These are phyloP conservation scores for Myxozyma udenii DNA, from an alignment of 805 yeast genomes.

Conservation along the genomic window DNA sequence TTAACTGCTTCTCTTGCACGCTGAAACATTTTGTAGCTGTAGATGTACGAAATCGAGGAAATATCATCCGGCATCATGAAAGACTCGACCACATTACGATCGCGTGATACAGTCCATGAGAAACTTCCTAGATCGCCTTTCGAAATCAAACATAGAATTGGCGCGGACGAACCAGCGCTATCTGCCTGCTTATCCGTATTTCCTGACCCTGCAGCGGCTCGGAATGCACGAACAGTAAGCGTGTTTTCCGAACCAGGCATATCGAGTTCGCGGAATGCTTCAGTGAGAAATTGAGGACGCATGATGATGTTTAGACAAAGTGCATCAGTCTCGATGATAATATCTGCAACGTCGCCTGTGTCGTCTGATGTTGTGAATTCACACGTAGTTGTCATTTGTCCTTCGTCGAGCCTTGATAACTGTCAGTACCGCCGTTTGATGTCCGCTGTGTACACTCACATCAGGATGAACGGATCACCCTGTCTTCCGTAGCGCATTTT, in stretches of 20 bases:
- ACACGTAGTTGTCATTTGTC: constrained; percentile 29
- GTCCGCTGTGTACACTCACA: constrained; percentile 8
- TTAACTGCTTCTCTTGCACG: constrained; percentile 27
- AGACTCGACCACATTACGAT: constrained; percentile 15
- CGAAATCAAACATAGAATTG: background rate
- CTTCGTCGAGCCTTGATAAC: constrained; percentile 23
- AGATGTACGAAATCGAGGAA: background rate
- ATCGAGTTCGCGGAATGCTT: constrained; percentile 25
- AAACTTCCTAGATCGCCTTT: constrained; percentile 22
- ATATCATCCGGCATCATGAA: constrained; percentile 4
- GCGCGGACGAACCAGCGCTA: background rate
- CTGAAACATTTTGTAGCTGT: constrained; percentile 13
- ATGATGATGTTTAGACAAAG: constrained; percentile 12
- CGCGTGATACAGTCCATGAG: constrained; percentile 13
- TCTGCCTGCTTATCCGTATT: background rate
- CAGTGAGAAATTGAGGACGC: constrained; percentile 16
- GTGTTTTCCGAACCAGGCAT: constrained; percentile 16
- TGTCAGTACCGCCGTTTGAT: background rate
- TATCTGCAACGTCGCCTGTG: constrained; percentile 11
- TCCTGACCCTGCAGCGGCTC: background rate
- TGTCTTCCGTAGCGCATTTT: constrained; percentile 16
- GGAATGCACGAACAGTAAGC: constrained; percentile 3
- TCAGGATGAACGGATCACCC: constrained; percentile 23
- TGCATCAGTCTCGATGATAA: constrained; percentile 16
- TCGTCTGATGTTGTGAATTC: constrained; percentile 29